Conservation (phyloP, 2,329 filamentous ascomycete genomes). For the Exophiala bonariae region DNA sequence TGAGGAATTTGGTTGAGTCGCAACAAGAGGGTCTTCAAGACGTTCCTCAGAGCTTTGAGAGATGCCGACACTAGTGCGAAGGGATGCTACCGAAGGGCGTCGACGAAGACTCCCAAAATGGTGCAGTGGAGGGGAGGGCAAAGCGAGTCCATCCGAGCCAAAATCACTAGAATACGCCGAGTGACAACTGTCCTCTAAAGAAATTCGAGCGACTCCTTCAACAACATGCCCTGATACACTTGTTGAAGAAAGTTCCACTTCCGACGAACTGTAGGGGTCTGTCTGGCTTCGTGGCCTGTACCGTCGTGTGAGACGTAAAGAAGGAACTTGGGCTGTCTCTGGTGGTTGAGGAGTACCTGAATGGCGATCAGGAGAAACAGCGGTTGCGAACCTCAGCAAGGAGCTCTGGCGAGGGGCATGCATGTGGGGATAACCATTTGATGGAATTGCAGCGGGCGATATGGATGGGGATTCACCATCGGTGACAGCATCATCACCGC, state of each 20-base stretch:
- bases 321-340: not conserved
- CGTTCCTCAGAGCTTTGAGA: no score
- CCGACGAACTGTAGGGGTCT: constrained; percentile 19
- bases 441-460: constrained; percentile 6
- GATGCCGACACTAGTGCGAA: no score
- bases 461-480: not conserved
- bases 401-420: constrained; percentile 29
- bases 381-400: constrained; percentile 24
- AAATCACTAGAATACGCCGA: no score
- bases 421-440: no score
- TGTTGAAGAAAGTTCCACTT: constrained; percentile 3
- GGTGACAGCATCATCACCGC: not conserved
- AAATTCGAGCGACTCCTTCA: no score
- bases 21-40: no score
- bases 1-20: not conserved
- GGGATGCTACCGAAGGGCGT: no score
- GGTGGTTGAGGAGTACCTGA: constrained; percentile 3
- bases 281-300: constrained; percentile 19
- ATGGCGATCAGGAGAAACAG: constrained; percentile 15
- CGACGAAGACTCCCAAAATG: no score
- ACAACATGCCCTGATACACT: no score
- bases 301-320: constrained; percentile 1
- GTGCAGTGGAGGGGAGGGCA: no score
- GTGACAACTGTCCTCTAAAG: no score
- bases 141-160: no score